phyloP scores from a whole-genome alignment of 805 yeast genomes.

The Saccharomyces kudriavzevii region DNA sequence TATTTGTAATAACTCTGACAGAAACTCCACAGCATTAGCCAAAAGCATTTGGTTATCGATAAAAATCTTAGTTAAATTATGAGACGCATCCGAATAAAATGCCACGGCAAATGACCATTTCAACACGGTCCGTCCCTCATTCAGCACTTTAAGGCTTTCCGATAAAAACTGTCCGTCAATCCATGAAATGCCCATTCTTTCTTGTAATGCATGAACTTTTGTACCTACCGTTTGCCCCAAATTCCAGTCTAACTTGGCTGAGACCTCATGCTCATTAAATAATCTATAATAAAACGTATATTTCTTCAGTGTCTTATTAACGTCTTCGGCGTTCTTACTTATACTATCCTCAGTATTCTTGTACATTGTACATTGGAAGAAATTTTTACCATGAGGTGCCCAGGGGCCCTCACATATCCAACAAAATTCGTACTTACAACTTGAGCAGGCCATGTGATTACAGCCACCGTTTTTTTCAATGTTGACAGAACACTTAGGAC shows the following conservation, averaged over 20 bases:
- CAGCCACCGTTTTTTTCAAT: conserved; percentile 96
- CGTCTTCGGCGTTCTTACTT: conserved; percentile 23
- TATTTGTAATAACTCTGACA: conserved; percentile 50
- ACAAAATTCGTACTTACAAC: conserved; percentile 75
- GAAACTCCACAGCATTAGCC: conserved; percentile 57
- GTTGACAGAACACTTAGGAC: conserved; percentile 71
- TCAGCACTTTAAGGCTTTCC: conserved; percentile 58
- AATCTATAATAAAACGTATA: conserved; percentile 71
- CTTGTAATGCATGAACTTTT: conserved; percentile 59
- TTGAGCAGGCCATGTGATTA: conserved; percentile 86
- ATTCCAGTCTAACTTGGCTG: conserved; percentile 62
- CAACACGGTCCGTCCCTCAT: conserved; percentile 63
- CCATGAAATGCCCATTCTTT: conserved; percentile 63
- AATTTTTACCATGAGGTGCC: conserved; percentile 55
- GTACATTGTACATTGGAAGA: conserved; percentile 61
- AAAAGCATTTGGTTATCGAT: conserved; percentile 64
- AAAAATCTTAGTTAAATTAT: conserved; percentile 51
- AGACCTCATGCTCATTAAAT: conserved; percentile 66
- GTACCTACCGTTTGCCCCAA: conserved; percentile 56
- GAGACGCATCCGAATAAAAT: conserved; percentile 47
- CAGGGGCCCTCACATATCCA: conserved; percentile 86
- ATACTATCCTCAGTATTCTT: conserved; percentile 34
- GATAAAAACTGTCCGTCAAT: conserved; percentile 78
- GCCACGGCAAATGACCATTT: conserved; percentile 90
- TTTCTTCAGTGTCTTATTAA: conserved; percentile 39